Evolutionary conservation across 805 yeast genomes (phyloP), one percentile per base, ranked within the genome.

Genomic region (Kazachstania viticola): DNA sequence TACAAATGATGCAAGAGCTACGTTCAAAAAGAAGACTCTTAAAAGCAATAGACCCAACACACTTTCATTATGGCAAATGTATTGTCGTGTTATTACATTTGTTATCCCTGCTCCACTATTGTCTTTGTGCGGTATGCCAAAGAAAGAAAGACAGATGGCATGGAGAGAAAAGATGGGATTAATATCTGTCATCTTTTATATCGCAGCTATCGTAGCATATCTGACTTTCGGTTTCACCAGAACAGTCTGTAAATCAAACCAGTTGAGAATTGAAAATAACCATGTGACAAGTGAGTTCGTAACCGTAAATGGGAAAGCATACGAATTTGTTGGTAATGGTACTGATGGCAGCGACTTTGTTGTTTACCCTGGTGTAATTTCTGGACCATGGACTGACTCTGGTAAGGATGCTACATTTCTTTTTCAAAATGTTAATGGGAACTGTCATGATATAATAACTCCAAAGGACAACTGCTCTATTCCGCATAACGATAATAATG

Each of bases 91-190:
- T 9, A 61, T 91, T 22, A 87, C 98, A 0, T 84, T 84, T 54
- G 88, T 96, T 91, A 93, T 94, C 3, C 94, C 96, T 1, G 70
- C 78, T 3, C 79, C 87, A 0, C 14, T 43, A 13, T 18, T 43
- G n/a, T 15, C 46, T 11, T 61, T 81, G 27, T 79, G 73, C 56
- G 97, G 97, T 3, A 68, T 88, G 69, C 69, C 70, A 21, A 74
- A 79, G 14, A 73, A 74, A 43, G 87, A 76, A 27, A 73, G 94
- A 37, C 96, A 87, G 52, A 73, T 75, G 64, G 97, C 97, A 0
- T 91, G 98, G 98, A 71, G 98, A 49, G 98, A 91, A 50, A 88
- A 88, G 51, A 79, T 87, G 33, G 97, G 84, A 2, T 65, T 91
- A 27, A 64, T 88, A 27, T 68, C 91, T 1, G 66, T 85, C 33